Evolutionary conservation across 768 basidiomycete species (phyloP).

Genomic region (Cystofilobasidium capitatum): DNA sequence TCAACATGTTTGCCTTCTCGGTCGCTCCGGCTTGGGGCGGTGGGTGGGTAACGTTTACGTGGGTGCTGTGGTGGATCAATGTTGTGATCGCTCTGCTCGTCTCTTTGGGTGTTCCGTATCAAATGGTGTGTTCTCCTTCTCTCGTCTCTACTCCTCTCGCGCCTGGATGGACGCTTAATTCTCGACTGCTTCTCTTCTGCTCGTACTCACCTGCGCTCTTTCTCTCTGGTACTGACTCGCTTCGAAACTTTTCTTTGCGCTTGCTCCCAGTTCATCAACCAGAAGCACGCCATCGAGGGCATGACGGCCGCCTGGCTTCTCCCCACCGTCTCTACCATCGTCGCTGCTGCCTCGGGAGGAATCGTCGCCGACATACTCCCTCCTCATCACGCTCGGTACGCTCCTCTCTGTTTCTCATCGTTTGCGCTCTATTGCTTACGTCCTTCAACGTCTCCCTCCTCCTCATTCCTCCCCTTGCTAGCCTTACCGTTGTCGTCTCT

Average conservation of each 20-base stretch:
- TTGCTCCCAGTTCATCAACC: conserved; percentile 44
- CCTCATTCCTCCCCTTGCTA: conserved; percentile 31
- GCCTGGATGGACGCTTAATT: neutral
- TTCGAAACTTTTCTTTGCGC: neutral
- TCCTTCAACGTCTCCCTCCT: neutral
- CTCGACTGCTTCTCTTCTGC: conserved; percentile 35
- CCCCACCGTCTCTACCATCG: conserved; percentile 63
- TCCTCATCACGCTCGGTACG: conserved; percentile 44
- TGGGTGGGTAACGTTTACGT: neutral
- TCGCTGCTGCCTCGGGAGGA: conserved; percentile 59
- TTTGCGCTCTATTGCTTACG: no score
- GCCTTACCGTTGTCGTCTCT: conserved; percentile 50
- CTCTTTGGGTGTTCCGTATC: conserved; percentile 2
- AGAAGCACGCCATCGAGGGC: conserved; percentile 49
- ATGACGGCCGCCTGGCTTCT: conserved; percentile 64
- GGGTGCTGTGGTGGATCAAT: conserved; percentile 23
- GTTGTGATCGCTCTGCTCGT: conserved; percentile 8
- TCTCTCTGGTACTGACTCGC: no score
- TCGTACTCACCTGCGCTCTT: neutral
- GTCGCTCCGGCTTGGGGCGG: neutral
- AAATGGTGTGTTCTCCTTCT: neutral
- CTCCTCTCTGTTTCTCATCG: no score
- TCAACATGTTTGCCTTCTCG: conserved; percentile 32
- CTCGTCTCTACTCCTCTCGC: neutral
- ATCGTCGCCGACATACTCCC: conserved; percentile 49